Evolutionary conservation across 306 rosid genomes (phyloP), one percentile per base, ranked within the genome.

Genomic region (Lathyrus aphaca): DNA sequence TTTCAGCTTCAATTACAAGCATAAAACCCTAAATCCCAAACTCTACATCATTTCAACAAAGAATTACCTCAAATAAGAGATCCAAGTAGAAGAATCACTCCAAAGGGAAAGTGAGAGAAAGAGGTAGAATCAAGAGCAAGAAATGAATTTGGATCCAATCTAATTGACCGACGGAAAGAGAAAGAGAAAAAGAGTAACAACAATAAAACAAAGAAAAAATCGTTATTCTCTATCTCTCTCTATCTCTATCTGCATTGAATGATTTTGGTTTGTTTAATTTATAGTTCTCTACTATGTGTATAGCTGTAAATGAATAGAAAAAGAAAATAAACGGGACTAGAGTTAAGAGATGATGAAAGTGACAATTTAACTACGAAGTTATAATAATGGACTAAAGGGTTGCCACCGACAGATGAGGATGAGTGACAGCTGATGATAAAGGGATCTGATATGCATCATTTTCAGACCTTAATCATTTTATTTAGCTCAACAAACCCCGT

Each of bases 321-420:
- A 11, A 9, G 39, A 29, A 19, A 53, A 53, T 51, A 51, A 4
- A 6, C 10, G 71, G 80, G 74, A 80, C 74, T 83, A 1, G 38
- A n/a, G n/a, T n/a, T n/a, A n/a, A n/a, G n/a, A 27, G 59, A 23
- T 35, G 74, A 82, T 73, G 91, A 87, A 90, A 90, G 88, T 29
- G 96, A 84, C 91, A 66, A 64, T 55, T 80, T 53, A 84, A 80
- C 85, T 27, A 77, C 66, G 56, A 55, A 66, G 73, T 72, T 17
- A 69, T 9, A 8, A 53, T 53, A 19, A 61, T 62, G 21, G 5
- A 72, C 70, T 37, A 30, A 27, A 69, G 65, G 66, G 25, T 73
- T 59, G 23, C 74, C 94, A 87, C 94, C 96, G 96, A 90, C 96
- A 86, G 74, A 58, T 32, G 25, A 19, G 6, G 18, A 16, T 56